These are phyloP conservation scores for Rhodotorula sphaerocarpa DNA, from an alignment of 768 basidiomycete genomes.

Conservation along the genomic window DNA sequence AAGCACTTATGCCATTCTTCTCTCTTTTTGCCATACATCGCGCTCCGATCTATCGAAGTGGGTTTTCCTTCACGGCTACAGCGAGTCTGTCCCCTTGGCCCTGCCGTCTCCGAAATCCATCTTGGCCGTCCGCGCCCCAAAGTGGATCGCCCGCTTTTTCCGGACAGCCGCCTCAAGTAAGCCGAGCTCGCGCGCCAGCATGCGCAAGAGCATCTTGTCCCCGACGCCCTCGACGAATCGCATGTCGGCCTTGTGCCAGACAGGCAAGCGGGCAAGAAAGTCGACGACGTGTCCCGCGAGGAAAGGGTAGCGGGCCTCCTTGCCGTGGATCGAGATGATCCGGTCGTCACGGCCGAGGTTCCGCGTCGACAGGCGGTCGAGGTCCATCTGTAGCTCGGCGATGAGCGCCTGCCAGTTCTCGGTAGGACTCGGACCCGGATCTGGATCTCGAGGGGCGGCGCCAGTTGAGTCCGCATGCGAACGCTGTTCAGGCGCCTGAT, in stretches of 20 bases:
- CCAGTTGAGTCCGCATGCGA: not conserved
- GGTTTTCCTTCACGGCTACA: too few species aligned
- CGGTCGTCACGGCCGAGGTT: conserved; percentile 94
- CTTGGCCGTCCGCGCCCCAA: conserved; percentile 51
- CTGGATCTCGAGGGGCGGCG: too few species aligned
- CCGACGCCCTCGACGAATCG: conserved; percentile 66
- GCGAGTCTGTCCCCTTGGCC: conserved; percentile 26
- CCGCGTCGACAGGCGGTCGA: conserved; percentile 53
- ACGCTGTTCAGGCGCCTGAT: conserved; percentile 5
- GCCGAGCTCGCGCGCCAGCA: conserved; percentile 65
- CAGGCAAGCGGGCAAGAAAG: conserved; percentile 50
- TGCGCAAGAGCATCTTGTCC: conserved; percentile 76
- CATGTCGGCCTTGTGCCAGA: conserved; percentile 74
- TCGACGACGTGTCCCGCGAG: conserved; percentile 50
- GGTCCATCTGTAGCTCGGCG: conserved; percentile 65
- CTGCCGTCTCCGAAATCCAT: conserved; percentile 28
- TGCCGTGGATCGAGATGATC: conserved; percentile 78
- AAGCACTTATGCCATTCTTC: too few species aligned
- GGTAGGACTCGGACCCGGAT: not conserved
- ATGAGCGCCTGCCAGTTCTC: conserved; percentile 22
- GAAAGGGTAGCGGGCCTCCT: conserved; percentile 71
- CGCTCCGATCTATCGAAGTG: too few species aligned
- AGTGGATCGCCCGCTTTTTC: conserved; percentile 95
- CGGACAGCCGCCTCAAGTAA: conserved; percentile 62
- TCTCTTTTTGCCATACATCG: too few species aligned